Evolutionary conservation across 2,329 filamentous ascomycete genomes (phyloP).

Genomic region (Colletotrichum sp.): DNA sequence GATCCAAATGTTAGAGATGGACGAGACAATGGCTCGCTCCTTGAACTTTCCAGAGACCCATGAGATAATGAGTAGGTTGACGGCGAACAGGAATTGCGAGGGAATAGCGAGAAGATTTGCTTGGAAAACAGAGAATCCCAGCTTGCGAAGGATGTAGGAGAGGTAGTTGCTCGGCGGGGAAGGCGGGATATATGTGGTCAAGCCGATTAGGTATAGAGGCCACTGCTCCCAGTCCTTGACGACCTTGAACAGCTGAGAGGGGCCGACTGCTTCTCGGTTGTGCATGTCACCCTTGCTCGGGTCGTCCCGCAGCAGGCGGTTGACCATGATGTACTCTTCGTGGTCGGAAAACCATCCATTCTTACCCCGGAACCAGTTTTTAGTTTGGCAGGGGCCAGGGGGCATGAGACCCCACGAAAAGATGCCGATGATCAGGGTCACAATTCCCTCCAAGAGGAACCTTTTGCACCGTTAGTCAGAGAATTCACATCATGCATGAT

Average conservation of each 20-base stretch:
- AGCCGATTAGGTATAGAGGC: conserved; percentile 59
- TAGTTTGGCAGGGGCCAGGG: conserved; percentile 53
- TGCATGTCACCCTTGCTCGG: conserved; percentile 67
- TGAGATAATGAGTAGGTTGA: conserved; percentile 51
- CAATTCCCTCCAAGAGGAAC: conserved; percentile 57
- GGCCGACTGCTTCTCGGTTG: conserved; percentile 54
- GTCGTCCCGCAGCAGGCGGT: conserved; percentile 64
- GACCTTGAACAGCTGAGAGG: conserved; percentile 52
- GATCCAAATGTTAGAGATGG: conserved; percentile 54
- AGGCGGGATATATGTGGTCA: conserved; percentile 50
- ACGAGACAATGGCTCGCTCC: conserved; percentile 49
- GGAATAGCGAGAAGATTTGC: conserved; percentile 52
- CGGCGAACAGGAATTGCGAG: conserved; percentile 47
- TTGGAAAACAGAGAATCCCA: conserved; percentile 50
- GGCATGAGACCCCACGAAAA: conserved; percentile 52
- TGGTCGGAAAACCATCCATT: conserved; percentile 66
- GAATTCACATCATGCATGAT: not conserved
- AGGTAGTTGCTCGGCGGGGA: conserved; percentile 49
- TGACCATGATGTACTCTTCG: conserved; percentile 68
- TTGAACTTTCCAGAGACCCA: conserved; percentile 47
- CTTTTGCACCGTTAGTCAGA: not conserved
- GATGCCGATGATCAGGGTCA: conserved; percentile 45
- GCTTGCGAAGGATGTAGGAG: conserved; percentile 45
- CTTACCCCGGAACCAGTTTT: conserved; percentile 61
- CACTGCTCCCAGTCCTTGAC: conserved; percentile 66